Conservation (phyloP, 2,329 filamentous ascomycete genomes). For the Biscogniauxia marginata region DNA sequence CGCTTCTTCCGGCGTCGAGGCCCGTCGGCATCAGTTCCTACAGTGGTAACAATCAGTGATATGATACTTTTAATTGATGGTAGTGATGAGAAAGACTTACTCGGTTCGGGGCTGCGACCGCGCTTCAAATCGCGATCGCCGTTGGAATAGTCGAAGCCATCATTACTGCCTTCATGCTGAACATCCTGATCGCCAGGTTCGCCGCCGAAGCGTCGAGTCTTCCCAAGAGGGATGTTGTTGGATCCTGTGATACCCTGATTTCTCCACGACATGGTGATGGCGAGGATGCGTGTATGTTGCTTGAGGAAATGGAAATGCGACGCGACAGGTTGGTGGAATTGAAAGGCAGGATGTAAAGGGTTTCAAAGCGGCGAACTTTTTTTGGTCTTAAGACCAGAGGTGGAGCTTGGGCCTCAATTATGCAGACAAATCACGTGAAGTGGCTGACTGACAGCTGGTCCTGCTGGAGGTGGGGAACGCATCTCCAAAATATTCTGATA, state of each 20-base stretch:
- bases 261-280: conserved; percentile 60
- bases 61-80: conserved; percentile 1
- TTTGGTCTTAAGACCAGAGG: neutral
- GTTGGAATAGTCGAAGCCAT: conserved; percentile 40
- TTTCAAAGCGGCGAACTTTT: neutral
- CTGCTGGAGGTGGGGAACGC: too few species aligned
- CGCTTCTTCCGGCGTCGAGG: conserved; percentile 93
- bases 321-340: neutral
- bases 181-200: conserved; percentile 43
- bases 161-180: conserved; percentile 29
- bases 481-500: too few species aligned
- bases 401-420: neutral
- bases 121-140: conserved; percentile 66
- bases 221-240: conserved; percentile 95
- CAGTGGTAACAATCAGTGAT: conserved; percentile 31
- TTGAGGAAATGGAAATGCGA: neutral
- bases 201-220: conserved; percentile 73
- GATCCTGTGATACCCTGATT: conserved; percentile 89
- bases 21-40: conserved; percentile 65
- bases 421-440: neutral
- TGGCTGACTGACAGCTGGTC: too few species aligned
- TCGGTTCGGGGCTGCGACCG: conserved; percentile 85
- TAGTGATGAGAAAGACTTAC: conserved; percentile 47
- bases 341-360: neutral
- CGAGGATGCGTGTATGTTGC: neutral